phyloP scores from a whole-genome alignment of 225 moss, liverwort and hornwort genomes.

The Polytrichum commune region DNA sequence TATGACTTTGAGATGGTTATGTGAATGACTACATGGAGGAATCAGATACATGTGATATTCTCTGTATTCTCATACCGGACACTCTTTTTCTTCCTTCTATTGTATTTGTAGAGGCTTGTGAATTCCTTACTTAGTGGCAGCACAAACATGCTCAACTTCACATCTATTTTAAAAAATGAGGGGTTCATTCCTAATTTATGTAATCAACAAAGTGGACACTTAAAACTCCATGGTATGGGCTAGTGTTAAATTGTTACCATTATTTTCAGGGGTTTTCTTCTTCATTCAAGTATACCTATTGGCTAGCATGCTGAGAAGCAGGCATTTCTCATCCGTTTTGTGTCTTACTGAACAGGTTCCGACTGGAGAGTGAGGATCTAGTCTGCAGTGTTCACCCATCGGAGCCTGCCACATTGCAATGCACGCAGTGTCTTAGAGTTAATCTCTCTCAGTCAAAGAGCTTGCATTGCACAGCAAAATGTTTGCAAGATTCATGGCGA shows the following conservation, averaged over 20 bases:
- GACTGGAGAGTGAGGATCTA: slow-evolving; percentile 29
- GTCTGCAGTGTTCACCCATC: slow-evolving; percentile 74
- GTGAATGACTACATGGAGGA: no score
- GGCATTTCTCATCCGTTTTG: background rate
- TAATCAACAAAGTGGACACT: background rate
- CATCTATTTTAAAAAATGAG: no score
- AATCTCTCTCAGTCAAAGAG: slow-evolving; percentile 61
- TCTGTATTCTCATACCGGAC: no score
- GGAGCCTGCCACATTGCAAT: slow-evolving; percentile 66
- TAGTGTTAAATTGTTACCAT: background rate
- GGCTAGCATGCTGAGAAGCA: no score
- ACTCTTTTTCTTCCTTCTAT: no score
- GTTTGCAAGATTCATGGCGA: slow-evolving; percentile 72
- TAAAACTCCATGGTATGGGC: background rate
- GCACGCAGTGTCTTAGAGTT: slow-evolving; percentile 62
- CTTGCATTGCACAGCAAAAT: slow-evolving; percentile 74
- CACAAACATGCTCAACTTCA: no score
- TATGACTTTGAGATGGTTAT: no score
- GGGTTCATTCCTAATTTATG: background rate
- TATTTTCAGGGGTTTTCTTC: background rate
- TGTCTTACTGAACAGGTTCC: slow-evolving; percentile 17
- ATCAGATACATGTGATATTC: no score
- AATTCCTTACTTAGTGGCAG: no score
- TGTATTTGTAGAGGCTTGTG: no score
- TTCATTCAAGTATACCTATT: background rate